Conservation (phyloP, 1,284 basidiomycete genomes). For the Vanrija sp. region DNA sequence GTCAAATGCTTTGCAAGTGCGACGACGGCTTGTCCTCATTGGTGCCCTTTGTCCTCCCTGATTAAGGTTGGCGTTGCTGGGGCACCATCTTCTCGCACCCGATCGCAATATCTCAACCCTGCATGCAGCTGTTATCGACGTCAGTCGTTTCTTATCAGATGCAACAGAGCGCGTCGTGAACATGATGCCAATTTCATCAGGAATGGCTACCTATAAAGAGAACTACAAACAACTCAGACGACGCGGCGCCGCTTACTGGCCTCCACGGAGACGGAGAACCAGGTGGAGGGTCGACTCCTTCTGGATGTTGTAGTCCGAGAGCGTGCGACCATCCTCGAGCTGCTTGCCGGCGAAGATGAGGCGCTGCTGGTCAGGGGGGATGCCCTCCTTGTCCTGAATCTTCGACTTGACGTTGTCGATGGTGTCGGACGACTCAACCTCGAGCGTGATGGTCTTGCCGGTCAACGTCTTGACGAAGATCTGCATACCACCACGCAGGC, state of each 20-base stretch:
- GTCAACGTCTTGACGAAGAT: conserved; percentile 80
- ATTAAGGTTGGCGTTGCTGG: too few relatives aligned
- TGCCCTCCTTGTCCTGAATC: conserved; percentile 63
- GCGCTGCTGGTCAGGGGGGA: conserved; percentile 89
- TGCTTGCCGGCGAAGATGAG: conserved; percentile 94
- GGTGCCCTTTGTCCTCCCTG: too few relatives aligned
- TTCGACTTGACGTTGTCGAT: conserved; percentile 60
- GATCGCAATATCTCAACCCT: too few relatives aligned
- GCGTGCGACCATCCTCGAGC: conserved; percentile 91
- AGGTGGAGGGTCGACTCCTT: conserved; percentile 51
- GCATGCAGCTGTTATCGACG: too few relatives aligned
- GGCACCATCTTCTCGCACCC: too few relatives aligned
- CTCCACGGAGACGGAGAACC: conserved; percentile 48
- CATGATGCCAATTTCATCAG: too few relatives aligned
- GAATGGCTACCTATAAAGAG: too few relatives aligned
- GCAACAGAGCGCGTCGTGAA: too few relatives aligned
- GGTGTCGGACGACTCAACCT: conserved; percentile 56
- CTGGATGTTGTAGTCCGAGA: conserved; percentile 74
- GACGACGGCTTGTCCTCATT: too few relatives aligned
- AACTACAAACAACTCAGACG: too few relatives aligned
- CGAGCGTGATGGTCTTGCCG: conserved; percentile 73
- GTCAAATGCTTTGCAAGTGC: too few relatives aligned
- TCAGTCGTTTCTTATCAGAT: too few relatives aligned
- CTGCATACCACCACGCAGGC: conserved; percentile 48
- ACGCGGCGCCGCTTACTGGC: conserved; percentile 8